Evolutionary conservation across 2,329 filamentous ascomycete species (phyloP).

Genomic region (Colletotrichum musae): DNA sequence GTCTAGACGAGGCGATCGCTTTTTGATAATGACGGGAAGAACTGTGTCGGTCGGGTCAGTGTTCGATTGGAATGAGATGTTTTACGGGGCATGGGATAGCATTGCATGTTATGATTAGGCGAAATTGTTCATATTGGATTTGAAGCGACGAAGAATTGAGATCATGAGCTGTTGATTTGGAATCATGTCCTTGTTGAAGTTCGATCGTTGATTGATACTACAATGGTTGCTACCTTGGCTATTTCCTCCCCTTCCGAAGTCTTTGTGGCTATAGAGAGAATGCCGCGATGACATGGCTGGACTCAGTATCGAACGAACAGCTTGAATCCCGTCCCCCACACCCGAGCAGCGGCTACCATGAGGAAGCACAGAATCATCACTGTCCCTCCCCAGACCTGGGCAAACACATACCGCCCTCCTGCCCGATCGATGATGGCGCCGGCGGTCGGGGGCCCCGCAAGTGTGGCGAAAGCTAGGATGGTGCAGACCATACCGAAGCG

Average conservation of each 20-base stretch:
- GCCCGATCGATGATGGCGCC: slow-evolving; percentile 59
- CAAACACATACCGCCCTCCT: slow-evolving; percentile 55
- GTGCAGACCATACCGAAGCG: slow-evolving; percentile 61
- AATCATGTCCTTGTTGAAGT: too few relatives aligned
- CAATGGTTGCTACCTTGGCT: too few relatives aligned
- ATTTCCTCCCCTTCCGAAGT: too few relatives aligned
- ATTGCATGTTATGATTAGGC: too few relatives aligned
- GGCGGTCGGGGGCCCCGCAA: slow-evolving; percentile 60
- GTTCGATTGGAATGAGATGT: too few relatives aligned
- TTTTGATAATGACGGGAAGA: slow-evolving; percentile 28
- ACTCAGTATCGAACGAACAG: slow-evolving; percentile 50
- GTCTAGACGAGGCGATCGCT: slow-evolving; percentile 44
- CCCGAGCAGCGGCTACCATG: slow-evolving; percentile 48
- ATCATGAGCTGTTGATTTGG: too few relatives aligned
- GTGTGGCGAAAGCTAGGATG: slow-evolving; percentile 54
- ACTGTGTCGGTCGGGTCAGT: neutral
- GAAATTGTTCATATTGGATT: too few relatives aligned
- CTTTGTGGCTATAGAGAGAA: too few relatives aligned
- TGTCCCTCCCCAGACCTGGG: slow-evolving; percentile 60
- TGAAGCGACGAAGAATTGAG: too few relatives aligned
- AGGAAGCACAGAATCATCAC: slow-evolving; percentile 53
- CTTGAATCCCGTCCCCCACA: slow-evolving; percentile 52
- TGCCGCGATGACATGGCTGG: too few relatives aligned
- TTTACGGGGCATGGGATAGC: too few relatives aligned
- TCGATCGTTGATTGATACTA: too few relatives aligned